These are phyloP conservation scores for Sideroxylon spinosum DNA, from an alignment of 179 eudicot species.

Conservation along the genomic window DNA sequence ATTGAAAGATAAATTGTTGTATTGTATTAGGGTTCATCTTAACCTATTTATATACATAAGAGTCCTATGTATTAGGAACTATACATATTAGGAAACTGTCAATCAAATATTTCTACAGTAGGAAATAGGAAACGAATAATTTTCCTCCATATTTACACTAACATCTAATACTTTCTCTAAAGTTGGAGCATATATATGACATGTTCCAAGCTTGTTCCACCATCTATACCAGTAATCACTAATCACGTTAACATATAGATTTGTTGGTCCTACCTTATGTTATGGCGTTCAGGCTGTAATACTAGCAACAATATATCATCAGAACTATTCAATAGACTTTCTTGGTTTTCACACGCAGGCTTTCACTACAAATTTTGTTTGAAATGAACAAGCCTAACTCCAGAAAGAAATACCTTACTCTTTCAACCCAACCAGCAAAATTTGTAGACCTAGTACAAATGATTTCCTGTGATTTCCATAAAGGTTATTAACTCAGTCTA, in stretches of 20 bases:
- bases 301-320: not conserved
- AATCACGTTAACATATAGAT: not conserved
- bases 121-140: no score
- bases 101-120: no score
- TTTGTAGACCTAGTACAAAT: not conserved
- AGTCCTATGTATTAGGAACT: no score
- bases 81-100: no score
- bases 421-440: not conserved
- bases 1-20: no score
- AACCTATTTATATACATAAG: no score
- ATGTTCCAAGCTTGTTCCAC: no score
- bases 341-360: not conserved
- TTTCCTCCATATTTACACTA: no score
- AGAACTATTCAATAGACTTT: not conserved
- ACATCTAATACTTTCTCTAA: no score
- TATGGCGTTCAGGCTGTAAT: not conserved
- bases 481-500: not conserved
- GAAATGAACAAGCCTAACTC: not conserved
- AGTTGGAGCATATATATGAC: no score
- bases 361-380: not conserved
- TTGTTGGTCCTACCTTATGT: not conserved
- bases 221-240: not conserved
- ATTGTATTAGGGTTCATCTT: no score
- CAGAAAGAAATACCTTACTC: not conserved
- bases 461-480: not conserved